Evolutionary conservation across 352 stramenopile genomes (phyloP), one percentile per base, ranked within the genome.

Genomic region (Blastocystis hominis): DNA sequence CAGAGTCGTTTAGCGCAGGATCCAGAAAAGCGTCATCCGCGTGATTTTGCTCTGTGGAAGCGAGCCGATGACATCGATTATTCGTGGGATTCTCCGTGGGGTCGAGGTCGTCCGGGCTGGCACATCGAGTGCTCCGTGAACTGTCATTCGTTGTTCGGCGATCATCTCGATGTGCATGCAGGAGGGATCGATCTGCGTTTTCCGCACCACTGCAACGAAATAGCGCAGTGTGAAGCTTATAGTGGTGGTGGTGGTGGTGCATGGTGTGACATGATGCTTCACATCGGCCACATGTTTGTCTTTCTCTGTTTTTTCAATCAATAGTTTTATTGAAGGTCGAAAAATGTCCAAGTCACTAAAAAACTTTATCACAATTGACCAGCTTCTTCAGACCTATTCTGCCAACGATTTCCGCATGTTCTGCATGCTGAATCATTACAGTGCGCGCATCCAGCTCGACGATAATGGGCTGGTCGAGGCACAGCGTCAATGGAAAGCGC

Each of bases 261-360:
- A 90, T 98, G 95, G 95, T 96, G 98, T 75, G 95, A 96, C 80
- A 96, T 98, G 91, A 98, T 97, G 90, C 90, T 98, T 38, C 96
- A 99, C 91, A 97, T 95, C 0, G 96, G 96, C 30, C 93, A 98
- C 88, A 89, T 99, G 24, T 94, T 10, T 44, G 4, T 13, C 15
- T 77, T 13, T 34, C 20, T 7, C 15, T 66, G 9, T 40, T 69
- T 5, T 70, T 75, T 53, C n/a, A 75, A 72, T 72, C 20, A 2
- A 34, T 59, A 87, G 77, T n/a, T 87, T 98, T 90, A 98, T 98
- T 88, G 92, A 97, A 81, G 96, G 96, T 0, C 89, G 96, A 40
- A 99, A 99, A 91, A 99, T 99, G 96, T 97, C 93, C 34, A 98
- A 98, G 90, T 97, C 93, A n/a, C 90, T 98, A 7, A 98, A 98